Evolutionary conservation across 2,329 filamentous ascomycete genomes (phyloP).

Genomic region (Aspergillus novoparasiticus): DNA sequence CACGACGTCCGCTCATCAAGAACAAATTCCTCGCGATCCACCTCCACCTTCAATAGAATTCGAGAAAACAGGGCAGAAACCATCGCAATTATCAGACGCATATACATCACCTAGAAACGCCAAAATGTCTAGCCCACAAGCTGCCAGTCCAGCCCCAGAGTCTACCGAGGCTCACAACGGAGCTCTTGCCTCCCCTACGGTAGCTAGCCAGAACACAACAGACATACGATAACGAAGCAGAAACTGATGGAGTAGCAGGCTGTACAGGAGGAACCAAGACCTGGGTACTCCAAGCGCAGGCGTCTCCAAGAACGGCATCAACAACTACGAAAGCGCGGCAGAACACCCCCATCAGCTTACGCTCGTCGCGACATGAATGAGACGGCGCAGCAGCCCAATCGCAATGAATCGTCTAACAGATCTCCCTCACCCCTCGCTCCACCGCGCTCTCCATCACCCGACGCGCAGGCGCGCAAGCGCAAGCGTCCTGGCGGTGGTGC

Average conservation of each 20-base stretch:
- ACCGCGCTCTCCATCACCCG: slow-evolving; percentile 45
- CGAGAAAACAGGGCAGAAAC: no score
- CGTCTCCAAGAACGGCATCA: slow-evolving; percentile 44
- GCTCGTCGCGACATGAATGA: slow-evolving; percentile 41
- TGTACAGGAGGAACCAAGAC: slow-evolving; percentile 12
- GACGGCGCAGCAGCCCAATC: slow-evolving; percentile 14
- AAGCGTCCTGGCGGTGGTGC: slow-evolving; percentile 52
- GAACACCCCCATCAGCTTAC: slow-evolving; percentile 42
- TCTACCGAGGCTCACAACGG: not conserved
- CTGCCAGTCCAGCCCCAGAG: not conserved
- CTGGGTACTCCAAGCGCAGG: slow-evolving; percentile 37
- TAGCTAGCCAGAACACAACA: not conserved
- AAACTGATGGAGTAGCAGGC: slow-evolving; percentile 30
- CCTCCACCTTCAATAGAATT: not conserved
- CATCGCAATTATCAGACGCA: not conserved
- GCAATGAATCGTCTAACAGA: slow-evolving; percentile 33
- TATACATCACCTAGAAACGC: not conserved
- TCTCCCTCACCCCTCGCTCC: slow-evolving; percentile 46
- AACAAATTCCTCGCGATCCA: not conserved
- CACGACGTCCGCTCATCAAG: not conserved
- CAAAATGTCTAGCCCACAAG: not conserved
- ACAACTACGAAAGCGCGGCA: slow-evolving; percentile 38
- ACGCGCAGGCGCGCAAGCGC: slow-evolving; percentile 42
- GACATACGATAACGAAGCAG: slow-evolving; percentile 25
- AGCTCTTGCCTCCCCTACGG: not conserved